These are phyloP conservation scores for Daldinia caldariorum DNA, from an alignment of 495 filamentous ascomycete species.

Conservation along the genomic window DNA sequence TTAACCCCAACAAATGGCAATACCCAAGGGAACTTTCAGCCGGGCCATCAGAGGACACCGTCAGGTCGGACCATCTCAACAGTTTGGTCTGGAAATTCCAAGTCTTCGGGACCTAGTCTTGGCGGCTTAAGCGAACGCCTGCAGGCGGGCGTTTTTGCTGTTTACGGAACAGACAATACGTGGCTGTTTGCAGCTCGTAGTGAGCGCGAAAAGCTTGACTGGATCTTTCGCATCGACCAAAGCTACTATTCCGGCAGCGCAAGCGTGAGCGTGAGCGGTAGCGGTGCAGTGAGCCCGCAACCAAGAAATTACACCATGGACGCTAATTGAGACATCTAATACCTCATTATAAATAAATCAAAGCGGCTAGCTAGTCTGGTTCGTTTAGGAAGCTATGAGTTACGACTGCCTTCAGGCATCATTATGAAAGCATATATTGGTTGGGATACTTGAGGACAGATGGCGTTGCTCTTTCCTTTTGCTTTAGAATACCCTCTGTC, in stretches of 20 bases:
- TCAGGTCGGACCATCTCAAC: constrained; percentile 47
- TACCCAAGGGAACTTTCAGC: constrained; percentile 34
- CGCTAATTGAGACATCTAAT: constrained; percentile 21
- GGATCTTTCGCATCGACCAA: constrained; percentile 85
- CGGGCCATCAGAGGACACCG: constrained; percentile 47
- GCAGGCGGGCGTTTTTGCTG: constrained; percentile 82
- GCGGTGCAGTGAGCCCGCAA: constrained; percentile 46
- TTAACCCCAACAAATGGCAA: constrained; percentile 28
- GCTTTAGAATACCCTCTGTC: constrained; percentile 42
- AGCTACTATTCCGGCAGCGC: constrained; percentile 50
- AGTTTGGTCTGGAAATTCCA: constrained; percentile 48
- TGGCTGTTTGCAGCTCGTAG: constrained; percentile 91
- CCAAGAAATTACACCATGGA: constrained; percentile 35
- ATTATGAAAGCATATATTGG: constrained; percentile 45
- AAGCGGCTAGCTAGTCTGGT: constrained; percentile 22
- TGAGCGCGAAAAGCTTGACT: constrained; percentile 91
- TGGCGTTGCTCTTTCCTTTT: constrained; percentile 29
- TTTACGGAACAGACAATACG: constrained; percentile 92
- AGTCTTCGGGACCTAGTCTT: constrained; percentile 47
- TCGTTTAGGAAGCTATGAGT: constrained; percentile 39
- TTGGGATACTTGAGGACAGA: constrained; percentile 43
- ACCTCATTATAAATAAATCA: constrained; percentile 24
- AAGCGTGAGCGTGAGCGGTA: constrained; percentile 46
- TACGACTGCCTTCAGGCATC: constrained; percentile 38
- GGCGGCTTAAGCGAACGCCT: constrained; percentile 61